Base-by-base conservation (phyloP, 805 yeast species). In the Cyberlindnera meyerae region DNA sequence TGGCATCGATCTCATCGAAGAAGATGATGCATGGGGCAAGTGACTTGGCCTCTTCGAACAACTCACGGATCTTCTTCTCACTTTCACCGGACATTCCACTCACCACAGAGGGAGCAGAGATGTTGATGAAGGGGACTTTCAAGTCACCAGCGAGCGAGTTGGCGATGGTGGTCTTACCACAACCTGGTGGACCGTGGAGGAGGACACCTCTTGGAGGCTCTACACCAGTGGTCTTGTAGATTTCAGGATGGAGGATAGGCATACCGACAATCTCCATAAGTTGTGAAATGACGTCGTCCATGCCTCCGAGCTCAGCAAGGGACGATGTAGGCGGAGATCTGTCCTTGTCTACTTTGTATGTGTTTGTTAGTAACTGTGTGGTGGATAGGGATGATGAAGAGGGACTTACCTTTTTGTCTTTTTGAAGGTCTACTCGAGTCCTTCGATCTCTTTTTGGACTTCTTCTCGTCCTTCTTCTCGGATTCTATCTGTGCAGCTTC, bases 71-170 rank as follows among this genome's bases (percentile, higher is more conserved):
- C 55, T 90, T 89, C 66, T 93, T 93, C 59, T 93, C 98, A 45
- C 90, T 79, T 59, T 93, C 98, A 29, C 98, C 98, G n/a, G 96
- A 86, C 97, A 93, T 93, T 5, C 98, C 98, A 43, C 96, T 85
- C 0, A 93, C 97, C 8, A 93, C 86, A 3, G 95, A 82, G 1
- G 98, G 98, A 0, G 98, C 97, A 18, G 95, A 83, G 1, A 93
- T 71, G 30, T 83, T 81, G 13, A 93, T 77, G 55, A 93, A 93
- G 0, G 97, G 96, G 0, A 93, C 96, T 48, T 87, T 83, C 22
- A 93, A 69, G 54, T 90, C 96, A 20, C 96, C 96, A 1, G 98
- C 98, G 16, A 93, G 65, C 0, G 97, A 96, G 59, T 88, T 88
- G 4, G 98, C 98, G 36, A 93, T 79, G 29, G 96, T 82, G 0